Evolutionary conservation across 331 rosid genomes (phyloP).

Genomic region (Malus hybrid): DNA sequence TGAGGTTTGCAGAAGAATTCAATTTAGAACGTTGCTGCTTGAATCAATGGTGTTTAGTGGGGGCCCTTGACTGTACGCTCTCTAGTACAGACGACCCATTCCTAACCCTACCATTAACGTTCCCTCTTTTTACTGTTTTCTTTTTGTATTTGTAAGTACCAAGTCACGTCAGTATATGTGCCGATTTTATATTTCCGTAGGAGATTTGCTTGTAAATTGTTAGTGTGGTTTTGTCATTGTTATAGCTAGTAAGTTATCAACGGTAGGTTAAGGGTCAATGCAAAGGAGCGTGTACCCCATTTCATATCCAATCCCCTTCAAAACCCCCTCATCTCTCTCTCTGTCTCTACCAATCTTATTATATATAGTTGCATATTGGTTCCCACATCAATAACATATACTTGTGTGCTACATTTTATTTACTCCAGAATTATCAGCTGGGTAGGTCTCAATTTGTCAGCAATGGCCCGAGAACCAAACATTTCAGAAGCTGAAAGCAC

Average conservation of each 20-base stretch:
- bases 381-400: neutral
- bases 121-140: neutral
- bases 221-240: neutral
- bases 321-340: neutral
- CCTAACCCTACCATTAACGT: constrained; percentile 1
- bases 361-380: neutral
- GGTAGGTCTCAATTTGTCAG: neutral
- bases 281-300: constrained; percentile 24
- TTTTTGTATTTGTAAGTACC: too few relatives aligned
- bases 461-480: constrained; percentile 28
- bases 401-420: neutral
- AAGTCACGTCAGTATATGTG: too few relatives aligned
- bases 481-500: constrained; percentile 22
- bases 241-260: too few relatives aligned
- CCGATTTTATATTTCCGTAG: neutral
- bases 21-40: constrained; percentile 16
- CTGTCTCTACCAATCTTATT: neutral
- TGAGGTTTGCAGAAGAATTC: neutral
- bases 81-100: constrained; percentile 16
- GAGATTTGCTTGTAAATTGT: neutral
- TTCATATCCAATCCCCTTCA: constrained; percentile 17
- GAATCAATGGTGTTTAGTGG: neutral
- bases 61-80: constrained; percentile 3
- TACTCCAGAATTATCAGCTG: neutral
- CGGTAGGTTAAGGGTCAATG: constrained; percentile 49